A percentile compares a stretch with the other conserved stretches of the same genome.
Conservation (phyloP, 179 eudicot genomes). For the Sideroxylon spinosum region DNA sequence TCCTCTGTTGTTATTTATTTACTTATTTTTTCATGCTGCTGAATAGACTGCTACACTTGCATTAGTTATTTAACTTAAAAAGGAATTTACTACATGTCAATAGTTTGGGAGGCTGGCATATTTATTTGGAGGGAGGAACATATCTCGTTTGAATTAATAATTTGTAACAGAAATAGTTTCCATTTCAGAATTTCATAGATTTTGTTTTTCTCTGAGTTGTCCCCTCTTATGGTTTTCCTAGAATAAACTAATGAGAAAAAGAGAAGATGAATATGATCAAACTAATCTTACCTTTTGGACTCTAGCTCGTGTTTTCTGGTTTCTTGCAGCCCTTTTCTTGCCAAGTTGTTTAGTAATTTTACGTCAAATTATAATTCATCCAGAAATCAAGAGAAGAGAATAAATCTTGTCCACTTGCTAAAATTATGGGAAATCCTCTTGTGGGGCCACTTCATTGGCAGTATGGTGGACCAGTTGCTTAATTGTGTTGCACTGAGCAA, state of each 20-base stretch:
- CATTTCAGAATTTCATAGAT: neutral
- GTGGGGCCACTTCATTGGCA: neutral
- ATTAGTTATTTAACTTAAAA: neutral
- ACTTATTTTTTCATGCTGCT: neutral
- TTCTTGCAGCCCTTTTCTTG: neutral
- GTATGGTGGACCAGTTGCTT: slow-evolving; percentile 1
- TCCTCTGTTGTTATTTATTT: neutral
- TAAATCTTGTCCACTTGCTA: neutral
- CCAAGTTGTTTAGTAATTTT: neutral
- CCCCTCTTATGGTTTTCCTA: neutral
- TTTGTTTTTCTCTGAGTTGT: neutral
- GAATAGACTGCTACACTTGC: slow-evolving; percentile 1
- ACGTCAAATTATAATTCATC: neutral
- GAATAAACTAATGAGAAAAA: neutral
- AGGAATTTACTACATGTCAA: neutral
- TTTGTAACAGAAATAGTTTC: neutral
- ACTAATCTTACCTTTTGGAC: neutral
- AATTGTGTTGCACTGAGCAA: neutral
- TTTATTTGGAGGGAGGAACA: neutral
- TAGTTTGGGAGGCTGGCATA: neutral
- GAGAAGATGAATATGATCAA: neutral
- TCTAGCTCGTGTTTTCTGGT: neutral
- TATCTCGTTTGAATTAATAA: neutral
- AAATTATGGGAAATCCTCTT: too few relatives aligned
- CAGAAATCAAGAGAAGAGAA: too few relatives aligned